These are phyloP conservation scores for Capsicum pubescens DNA, from an alignment of 257 asterid genomes.

Conservation along the genomic window DNA sequence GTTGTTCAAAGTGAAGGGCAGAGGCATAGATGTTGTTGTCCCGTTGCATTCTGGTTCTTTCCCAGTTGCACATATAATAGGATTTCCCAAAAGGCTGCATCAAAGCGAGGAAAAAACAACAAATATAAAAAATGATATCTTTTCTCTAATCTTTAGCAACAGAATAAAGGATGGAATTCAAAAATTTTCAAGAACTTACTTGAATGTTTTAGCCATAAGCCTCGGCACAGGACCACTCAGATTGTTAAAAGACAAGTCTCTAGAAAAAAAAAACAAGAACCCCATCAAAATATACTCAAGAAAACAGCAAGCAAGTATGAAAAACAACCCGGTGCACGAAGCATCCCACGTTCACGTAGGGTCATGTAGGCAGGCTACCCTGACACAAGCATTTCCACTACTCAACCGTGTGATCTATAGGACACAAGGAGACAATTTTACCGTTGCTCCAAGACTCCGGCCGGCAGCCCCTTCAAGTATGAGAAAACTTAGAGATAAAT, in stretches of 20 bases:
- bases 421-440: not conserved
- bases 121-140: not conserved
- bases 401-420: not conserved
- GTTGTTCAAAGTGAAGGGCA: slow-evolving; percentile 53
- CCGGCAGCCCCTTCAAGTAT: not conserved
- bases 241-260: slow-evolving; percentile 95
- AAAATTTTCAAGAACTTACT: slow-evolving; percentile 47
- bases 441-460: not conserved
- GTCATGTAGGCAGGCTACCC: not conserved
- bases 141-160: slow-evolving; percentile 21
- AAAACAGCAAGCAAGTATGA: slow-evolving; percentile 15
- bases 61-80: slow-evolving; percentile 87
- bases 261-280: slow-evolving; percentile 36
- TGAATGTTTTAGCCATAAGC: slow-evolving; percentile 81
- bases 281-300: slow-evolving; percentile 26
- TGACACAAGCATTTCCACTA: not conserved
- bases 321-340: not conserved
- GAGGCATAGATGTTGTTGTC: slow-evolving; percentile 63
- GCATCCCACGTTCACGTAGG: not conserved
- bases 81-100: slow-evolving; percentile 83
- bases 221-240: slow-evolving; percentile 88
- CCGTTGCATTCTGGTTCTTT: slow-evolving; percentile 85
- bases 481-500: slow-evolving; percentile 5
- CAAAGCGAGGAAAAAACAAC: not conserved
- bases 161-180: not conserved